Evolutionary conservation across 2,329 filamentous ascomycete species (phyloP), one percentile per base, ranked within the genome.

Genomic region (Triangularia setosa): DNA sequence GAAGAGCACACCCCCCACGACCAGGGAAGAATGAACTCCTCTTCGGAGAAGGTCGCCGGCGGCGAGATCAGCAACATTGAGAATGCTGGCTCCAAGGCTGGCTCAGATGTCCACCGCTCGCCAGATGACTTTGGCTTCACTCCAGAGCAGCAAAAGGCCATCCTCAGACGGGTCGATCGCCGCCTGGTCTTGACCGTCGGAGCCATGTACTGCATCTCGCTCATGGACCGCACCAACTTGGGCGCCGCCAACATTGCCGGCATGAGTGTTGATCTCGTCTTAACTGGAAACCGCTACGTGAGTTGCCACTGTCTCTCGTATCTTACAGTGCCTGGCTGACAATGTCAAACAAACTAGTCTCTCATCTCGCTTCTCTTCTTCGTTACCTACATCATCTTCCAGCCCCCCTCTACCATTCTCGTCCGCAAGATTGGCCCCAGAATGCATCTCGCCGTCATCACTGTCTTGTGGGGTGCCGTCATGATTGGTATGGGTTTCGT

Each of bases 211-310:
- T 91, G 89, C 73, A 81, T 91, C 70, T 89, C 85, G 68, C 78
- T 94, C 65, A 91, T 94, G 86, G 91, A 95, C 73, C 82, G 91
- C 30, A 92, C 89, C 1, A 94, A 94, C 75, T 77, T 93, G 73
- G 85, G 85, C n/a, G 81, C 85, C 23, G 90, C 90, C 48, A 85
- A 85, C 55, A 89, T 94, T 73, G 90, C 91, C 21, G 91, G 84
- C 60, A 84, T 86, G 82, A 71, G 73, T 16, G 67, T 67, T 1
- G 84, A 86, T 57, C 75, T 87, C 25, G 56, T 72, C 2, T 74
- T 87, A 1, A 73, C 78, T 1, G 79, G 78, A 5, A 78, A 79
- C 60, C 77, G 80, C 72, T 83, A 82, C 57, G 80, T 81, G 63
- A 70, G 78, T 68, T 58, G 30, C 23, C 11, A 18, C 12, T 30